Conservation (phyloP, 805 yeast species). For the Torulaspora indica region DNA sequence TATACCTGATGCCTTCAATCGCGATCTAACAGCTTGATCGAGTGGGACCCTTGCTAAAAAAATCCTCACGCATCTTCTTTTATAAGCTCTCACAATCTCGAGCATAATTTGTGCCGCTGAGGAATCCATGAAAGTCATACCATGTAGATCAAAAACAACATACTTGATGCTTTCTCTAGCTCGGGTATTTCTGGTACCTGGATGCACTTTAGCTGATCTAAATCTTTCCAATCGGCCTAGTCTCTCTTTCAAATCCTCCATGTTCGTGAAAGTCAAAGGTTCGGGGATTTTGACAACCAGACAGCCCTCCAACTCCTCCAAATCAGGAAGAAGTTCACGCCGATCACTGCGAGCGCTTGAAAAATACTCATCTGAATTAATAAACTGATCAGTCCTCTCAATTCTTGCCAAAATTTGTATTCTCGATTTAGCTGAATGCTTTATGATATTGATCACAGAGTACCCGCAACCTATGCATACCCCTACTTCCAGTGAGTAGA, state of each 20-base stretch:
- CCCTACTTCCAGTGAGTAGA: slow-evolving; percentile 83
- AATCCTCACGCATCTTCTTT: slow-evolving; percentile 50
- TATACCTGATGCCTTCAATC: slow-evolving; percentile 56
- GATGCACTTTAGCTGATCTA: slow-evolving; percentile 72
- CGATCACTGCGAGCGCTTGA: slow-evolving; percentile 31
- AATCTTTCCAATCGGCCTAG: slow-evolving; percentile 67
- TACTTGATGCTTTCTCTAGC: slow-evolving; percentile 45
- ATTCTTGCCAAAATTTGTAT: slow-evolving; percentile 76
- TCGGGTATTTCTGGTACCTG: slow-evolving; percentile 58
- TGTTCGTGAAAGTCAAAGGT: slow-evolving; percentile 82
- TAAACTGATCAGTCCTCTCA: slow-evolving; percentile 55
- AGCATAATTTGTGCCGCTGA: slow-evolving; percentile 69
- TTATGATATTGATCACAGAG: slow-evolving; percentile 72
- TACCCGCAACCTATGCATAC: slow-evolving; percentile 81
- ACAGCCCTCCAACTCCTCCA: slow-evolving; percentile 60
- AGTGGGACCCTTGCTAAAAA: slow-evolving; percentile 58
- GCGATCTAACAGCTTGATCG: slow-evolving; percentile 42
- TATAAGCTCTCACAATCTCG: slow-evolving; percentile 56
- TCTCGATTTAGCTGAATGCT: slow-evolving; percentile 74
- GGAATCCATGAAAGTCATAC: slow-evolving; percentile 77
- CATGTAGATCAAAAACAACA: slow-evolving; percentile 71
- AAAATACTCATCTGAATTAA: slow-evolving; percentile 64
- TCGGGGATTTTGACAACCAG: slow-evolving; percentile 79
- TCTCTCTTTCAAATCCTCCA: slow-evolving; percentile 67
- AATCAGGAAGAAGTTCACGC: slow-evolving; percentile 13